These are phyloP conservation scores for Fusarium algeriense DNA, from an alignment of 2,329 filamentous ascomycete genomes.

Conservation along the genomic window DNA sequence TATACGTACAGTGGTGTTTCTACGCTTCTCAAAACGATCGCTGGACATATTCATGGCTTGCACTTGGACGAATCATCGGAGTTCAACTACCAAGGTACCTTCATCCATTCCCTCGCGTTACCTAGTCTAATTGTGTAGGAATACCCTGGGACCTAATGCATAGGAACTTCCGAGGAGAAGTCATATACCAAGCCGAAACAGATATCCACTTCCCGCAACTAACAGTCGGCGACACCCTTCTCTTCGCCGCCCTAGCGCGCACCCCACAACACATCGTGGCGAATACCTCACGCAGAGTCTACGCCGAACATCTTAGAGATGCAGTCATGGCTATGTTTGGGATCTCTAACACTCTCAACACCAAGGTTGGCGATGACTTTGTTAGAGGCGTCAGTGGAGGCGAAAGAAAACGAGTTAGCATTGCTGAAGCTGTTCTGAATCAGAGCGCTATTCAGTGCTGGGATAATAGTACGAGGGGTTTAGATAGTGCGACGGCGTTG, in stretches of 20 bases:
- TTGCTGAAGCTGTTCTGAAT: constrained; percentile 51
- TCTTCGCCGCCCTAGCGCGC: constrained; percentile 77
- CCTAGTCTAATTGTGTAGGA: constrained; percentile 3
- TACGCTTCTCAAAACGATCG: constrained; percentile 83
- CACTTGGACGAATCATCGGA: constrained; percentile 75
- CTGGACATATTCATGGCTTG: constrained; percentile 83
- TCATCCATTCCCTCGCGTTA: fast-evolving
- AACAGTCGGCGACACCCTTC: constrained; percentile 79
- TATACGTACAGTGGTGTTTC: constrained; percentile 71
- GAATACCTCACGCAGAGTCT: constrained; percentile 57
- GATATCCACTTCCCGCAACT: constrained; percentile 83
- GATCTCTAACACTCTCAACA: constrained; percentile 76
- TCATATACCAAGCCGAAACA: constrained; percentile 85
- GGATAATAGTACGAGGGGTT: constrained; percentile 75
- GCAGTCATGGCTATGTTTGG: constrained; percentile 80
- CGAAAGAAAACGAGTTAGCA: constrained; percentile 59
- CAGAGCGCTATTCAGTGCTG: constrained; percentile 71
- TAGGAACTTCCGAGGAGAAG: constrained; percentile 71
- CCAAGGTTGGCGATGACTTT: constrained; percentile 78
- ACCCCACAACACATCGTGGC: constrained; percentile 69
- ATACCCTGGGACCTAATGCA: constrained; percentile 42
- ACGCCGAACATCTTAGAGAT: constrained; percentile 71
- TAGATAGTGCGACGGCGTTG: constrained; percentile 73
- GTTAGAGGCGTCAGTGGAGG: constrained; percentile 68
- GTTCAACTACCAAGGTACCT: constrained; percentile 79